A percentile compares a stretch with the other conserved stretches of the same genome.
Conservation (phyloP, 2,329 filamentous ascomycete species). For the Paraconiothyrium brasiliense region DNA sequence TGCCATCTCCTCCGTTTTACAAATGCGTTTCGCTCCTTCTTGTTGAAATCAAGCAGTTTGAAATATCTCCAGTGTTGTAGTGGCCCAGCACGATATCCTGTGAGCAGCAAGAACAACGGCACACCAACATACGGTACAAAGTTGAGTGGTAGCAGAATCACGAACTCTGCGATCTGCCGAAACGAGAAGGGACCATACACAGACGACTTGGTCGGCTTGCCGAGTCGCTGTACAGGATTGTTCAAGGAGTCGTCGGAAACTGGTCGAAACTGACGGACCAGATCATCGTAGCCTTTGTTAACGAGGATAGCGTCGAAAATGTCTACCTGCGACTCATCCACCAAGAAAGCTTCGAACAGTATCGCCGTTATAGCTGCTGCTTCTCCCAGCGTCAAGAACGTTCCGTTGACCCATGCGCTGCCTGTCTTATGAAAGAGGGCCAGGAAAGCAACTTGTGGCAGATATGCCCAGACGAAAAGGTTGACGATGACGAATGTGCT, state of each 20-base stretch:
- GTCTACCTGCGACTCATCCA: constrained; percentile 79
- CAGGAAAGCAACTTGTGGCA: constrained; percentile 89
- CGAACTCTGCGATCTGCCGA: constrained; percentile 87
- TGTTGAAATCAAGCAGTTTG: constrained; percentile 77
- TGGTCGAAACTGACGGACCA: constrained; percentile 56
- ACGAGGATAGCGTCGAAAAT: constrained; percentile 83
- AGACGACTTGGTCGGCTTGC: constrained; percentile 78
- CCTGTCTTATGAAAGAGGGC: constrained; percentile 83
- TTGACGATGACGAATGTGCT: constrained; percentile 84
- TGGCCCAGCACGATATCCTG: constrained; percentile 86
- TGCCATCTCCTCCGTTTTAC: constrained; percentile 76
- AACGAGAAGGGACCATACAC: constrained; percentile 90
- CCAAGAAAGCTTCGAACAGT: constrained; percentile 62
- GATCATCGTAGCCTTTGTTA: constrained; percentile 73
- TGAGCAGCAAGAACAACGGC: constrained; percentile 86
- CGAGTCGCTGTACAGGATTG: constrained; percentile 80
- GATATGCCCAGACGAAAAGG: constrained; percentile 86
- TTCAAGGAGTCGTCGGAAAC: constrained; percentile 72
- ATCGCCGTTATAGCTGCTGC: constrained; percentile 69
- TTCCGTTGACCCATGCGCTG: constrained; percentile 88
- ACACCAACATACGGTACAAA: constrained; percentile 85
- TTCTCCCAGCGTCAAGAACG: constrained; percentile 80
- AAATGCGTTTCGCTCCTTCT: constrained; percentile 76
- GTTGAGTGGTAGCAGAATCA: constrained; percentile 75
- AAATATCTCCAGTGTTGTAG: constrained; percentile 93